Percentiles rank a stretch among this genome's conserved stretches.
phyloP scores from a whole-genome alignment of 2,329 filamentous ascomycete genomes.

The Biscogniauxia sp. region DNA sequence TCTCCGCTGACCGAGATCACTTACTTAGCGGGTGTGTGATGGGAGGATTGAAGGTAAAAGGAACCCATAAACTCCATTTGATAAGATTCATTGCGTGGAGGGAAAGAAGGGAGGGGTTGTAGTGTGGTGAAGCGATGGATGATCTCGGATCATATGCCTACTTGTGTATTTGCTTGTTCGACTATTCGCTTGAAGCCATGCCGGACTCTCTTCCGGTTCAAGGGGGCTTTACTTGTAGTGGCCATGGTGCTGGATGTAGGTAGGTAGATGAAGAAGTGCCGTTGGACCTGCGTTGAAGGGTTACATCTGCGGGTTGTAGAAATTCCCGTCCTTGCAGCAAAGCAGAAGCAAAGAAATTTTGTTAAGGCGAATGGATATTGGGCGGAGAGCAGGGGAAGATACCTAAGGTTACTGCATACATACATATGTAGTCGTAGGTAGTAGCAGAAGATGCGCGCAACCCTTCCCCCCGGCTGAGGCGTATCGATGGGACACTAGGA shows the following conservation, averaged over 20 bases:
- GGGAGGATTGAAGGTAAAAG: too few species aligned
- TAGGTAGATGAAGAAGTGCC: not conserved
- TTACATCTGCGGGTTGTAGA: conserved; percentile 1
- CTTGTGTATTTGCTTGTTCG: not conserved
- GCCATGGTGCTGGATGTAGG: not conserved
- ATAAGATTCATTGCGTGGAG: not conserved
- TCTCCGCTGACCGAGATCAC: not conserved
- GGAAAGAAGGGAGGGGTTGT: not conserved
- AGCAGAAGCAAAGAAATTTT: not conserved
- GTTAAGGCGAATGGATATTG: not conserved
- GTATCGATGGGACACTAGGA: not conserved
- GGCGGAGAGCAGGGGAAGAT: not conserved
- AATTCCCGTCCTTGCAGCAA: conserved; percentile 1
- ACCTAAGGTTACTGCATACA: too few species aligned
- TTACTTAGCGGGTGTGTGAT: not conserved
- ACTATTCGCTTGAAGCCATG: not conserved
- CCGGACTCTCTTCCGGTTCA: not conserved
- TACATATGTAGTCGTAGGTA: too few species aligned
- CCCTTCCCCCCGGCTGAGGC: not conserved
- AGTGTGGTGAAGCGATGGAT: not conserved
- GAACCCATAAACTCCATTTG: too few species aligned
- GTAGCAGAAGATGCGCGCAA: not conserved
- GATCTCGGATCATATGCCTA: not conserved
- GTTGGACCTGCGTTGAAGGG: conserved; percentile 2
- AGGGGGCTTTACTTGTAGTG: not conserved